Base-by-base conservation (phyloP, 257 asterid genomes). In the Fraxinus cuspidata region DNA sequence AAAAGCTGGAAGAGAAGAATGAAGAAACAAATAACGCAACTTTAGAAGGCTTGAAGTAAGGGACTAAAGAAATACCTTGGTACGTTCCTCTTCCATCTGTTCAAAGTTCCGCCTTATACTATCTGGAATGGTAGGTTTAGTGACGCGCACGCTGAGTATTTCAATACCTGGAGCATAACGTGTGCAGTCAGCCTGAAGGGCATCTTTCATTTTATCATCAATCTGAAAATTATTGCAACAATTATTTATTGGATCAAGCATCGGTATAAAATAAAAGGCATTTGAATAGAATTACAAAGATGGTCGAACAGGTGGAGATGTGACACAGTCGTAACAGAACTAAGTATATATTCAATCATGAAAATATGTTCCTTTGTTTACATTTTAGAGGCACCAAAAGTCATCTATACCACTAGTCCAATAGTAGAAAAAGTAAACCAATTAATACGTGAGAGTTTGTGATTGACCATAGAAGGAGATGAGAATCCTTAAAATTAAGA, bases 151-250 rank as follows among this genome's bases (percentile, higher is more conserved):
- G 63, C 97, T 93, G 64, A 96, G 81, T 81, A 96, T 92, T 86
- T 96, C 98, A 81, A 96, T 96, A 72, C 99, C 99, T 7, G 99
- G 98, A 27, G 99, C 99, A 87, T 96, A 96, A 31, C 92, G 92
- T 71, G 99, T 96, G 92, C 99, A 96, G 83, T 96, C 99, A 0
- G 92, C 88, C 86, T 96, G 99, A 90, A 96, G 99, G 63, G 97
- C 93, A 83, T 96, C 99, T 88, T 90, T 96, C 99, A 93, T 96
- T 87, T 90, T 92, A 40, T 96, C 99, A 81, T 93, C 99, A 60
- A 96, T 93, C 99, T 96, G 91, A 75, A 85, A 84, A 63, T 63
- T 56, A 74, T 28, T 8, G 71, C 74, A 65, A 71, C 2, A 77
- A 51, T 3, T 37, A 4, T 16, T 18, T 15, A 37, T 77, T 65